Base-by-base conservation (phyloP, 345 rosid species). In the Turritis glabra region DNA sequence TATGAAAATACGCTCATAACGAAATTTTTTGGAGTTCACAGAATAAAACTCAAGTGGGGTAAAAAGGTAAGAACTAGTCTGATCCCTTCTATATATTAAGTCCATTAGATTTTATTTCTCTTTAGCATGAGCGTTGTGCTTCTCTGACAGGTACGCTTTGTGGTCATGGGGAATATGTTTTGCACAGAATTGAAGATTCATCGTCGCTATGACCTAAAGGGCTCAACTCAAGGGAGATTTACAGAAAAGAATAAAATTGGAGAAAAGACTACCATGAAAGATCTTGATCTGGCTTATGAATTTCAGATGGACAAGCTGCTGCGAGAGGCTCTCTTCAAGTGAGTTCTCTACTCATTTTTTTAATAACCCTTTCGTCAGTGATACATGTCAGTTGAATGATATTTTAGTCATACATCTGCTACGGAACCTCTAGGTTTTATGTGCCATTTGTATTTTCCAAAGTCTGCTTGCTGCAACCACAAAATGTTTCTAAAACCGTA, bases 151-250 rank as follows among this genome's bases (percentile, higher is more conserved):
- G 99, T 95, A 69, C 89, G 90, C 43, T 95, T 95, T 81, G 92
- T 95, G 83, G 97, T 95, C 77, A 95, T 95, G 99, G 99, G 99
- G 52, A 95, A 92, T 81, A 95, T 95, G 99, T 95, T 95, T 79
- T 95, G 97, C 88, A 95, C 99, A 56, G 97, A 92, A 66, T 76
- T 92, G 65, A 83, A 86, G 82, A 95, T 95, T 80, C 99, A 95
- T 84, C 84, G 86, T 44, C 92, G 96, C 56, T 95, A 89, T 77
- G 97, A 95, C 81, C 86, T 95, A 51, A 95, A 95, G 87, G 99
- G 97, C 27, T 95, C 99, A 59, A 50, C 94, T 35, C 78, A 84
- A 17, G 99, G 99, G 75, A 89, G 99, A 87, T 81, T 2, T 60
- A 92, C 97, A 64, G 86, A 81, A 56, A 83, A 84, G 81, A 82